These are phyloP conservation scores for Talaromyces sp. DNA, from an alignment of 2,329 filamentous ascomycete genomes.

Conservation along the genomic window DNA sequence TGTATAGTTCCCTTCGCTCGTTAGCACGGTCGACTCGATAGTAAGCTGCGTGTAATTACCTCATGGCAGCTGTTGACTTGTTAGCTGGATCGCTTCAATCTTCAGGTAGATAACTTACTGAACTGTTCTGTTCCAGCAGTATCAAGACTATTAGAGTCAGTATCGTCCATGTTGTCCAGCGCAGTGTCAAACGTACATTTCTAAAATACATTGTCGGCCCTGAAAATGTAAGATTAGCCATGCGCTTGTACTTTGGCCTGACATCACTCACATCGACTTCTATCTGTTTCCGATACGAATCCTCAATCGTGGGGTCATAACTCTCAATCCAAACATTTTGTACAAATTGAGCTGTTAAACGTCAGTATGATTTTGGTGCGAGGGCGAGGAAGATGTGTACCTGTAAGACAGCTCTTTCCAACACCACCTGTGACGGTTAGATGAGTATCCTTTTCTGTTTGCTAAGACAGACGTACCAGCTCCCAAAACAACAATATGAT, in stretches of 20 bases:
- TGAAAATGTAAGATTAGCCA: conserved; percentile 43
- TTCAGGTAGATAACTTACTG: conserved; percentile 57
- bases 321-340: conserved; percentile 93
- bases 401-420: conserved; percentile 87
- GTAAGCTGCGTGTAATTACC: conserved; percentile 38
- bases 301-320: conserved; percentile 84
- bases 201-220: conserved; percentile 83
- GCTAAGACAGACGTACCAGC: conserved; percentile 55
- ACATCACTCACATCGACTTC: conserved; percentile 76
- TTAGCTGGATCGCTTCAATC: conserved; percentile 2
- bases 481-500: conserved; percentile 77
- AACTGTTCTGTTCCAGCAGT: conserved; percentile 92
- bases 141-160: conserved; percentile 60
- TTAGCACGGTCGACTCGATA: conserved; percentile 15
- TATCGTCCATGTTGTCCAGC: conserved; percentile 16
- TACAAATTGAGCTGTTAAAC: conserved; percentile 72
- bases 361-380: neutral
- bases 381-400: conserved; percentile 46
- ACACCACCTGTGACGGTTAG: conserved; percentile 64
- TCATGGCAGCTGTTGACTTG: conserved; percentile 52
- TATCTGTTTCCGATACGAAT: conserved; percentile 83
- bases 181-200: conserved; percentile 63
- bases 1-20: conserved; percentile 69
- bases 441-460: neutral
- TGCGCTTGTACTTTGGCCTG: neutral